Conservation (phyloP, 2,329 filamentous ascomycete genomes). For the Reticulascus tulasneorum region DNA sequence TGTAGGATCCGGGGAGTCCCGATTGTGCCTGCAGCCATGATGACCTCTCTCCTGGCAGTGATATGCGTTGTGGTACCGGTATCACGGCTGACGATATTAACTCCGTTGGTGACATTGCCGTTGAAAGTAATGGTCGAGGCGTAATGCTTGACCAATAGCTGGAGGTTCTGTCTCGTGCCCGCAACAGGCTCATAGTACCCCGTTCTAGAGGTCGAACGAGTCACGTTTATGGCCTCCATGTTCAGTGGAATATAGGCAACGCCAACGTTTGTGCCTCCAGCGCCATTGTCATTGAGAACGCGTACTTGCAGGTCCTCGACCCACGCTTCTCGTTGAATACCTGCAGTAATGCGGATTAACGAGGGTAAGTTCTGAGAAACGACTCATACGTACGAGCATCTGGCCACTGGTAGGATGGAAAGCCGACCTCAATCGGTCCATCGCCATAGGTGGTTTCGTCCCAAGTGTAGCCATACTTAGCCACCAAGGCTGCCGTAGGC, state of each 20-base stretch:
- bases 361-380: not conserved
- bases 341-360: not conserved
- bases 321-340: slow-evolving; percentile 7
- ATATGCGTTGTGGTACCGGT: not conserved
- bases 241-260: slow-evolving; percentile 25
- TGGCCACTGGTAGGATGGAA: slow-evolving; percentile 21
- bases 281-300: slow-evolving; percentile 13
- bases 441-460: slow-evolving; percentile 17
- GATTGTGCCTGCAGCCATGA: slow-evolving; percentile 36
- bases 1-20: slow-evolving; percentile 42
- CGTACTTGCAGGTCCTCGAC: slow-evolving; percentile 11
- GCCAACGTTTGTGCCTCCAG: slow-evolving; percentile 14
- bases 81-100: slow-evolving; percentile 25
- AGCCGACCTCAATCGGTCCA: slow-evolving; percentile 19
- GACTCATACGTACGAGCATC: slow-evolving; percentile 12
- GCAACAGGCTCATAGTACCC: slow-evolving; percentile 28
- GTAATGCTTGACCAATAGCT: slow-evolving; percentile 28
- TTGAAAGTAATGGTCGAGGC: slow-evolving; percentile 20
- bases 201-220: slow-evolving; percentile 27
- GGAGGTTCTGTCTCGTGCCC: slow-evolving; percentile 30
- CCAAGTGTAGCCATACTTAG: slow-evolving; percentile 18
- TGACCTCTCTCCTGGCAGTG: slow-evolving; percentile 30
- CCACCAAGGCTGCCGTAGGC: slow-evolving; percentile 26
- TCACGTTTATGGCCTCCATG: slow-evolving; percentile 33
- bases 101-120: slow-evolving; percentile 22